Conservation (phyloP, 2,329 filamentous ascomycete species). For the Pezicula radicicola region DNA sequence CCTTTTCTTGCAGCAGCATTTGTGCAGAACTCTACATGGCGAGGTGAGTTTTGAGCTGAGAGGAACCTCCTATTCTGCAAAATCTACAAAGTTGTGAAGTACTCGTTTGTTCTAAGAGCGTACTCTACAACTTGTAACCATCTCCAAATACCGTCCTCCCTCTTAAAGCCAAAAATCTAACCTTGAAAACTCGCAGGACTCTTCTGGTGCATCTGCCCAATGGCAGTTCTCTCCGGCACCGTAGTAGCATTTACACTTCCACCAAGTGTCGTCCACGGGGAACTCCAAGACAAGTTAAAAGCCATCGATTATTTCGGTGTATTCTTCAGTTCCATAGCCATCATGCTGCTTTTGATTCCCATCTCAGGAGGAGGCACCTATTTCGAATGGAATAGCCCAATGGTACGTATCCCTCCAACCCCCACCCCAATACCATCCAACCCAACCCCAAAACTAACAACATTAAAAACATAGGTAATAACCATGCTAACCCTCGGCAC, state of each 20-base stretch:
- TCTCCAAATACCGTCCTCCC: no score
- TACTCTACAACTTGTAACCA: no score
- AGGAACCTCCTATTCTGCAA: no score
- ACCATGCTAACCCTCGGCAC: slow-evolving; percentile 52
- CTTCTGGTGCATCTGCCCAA: slow-evolving; percentile 50
- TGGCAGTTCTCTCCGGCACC: slow-evolving; percentile 42
- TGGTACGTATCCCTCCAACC: slow-evolving; percentile 28
- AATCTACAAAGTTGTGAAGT: no score
- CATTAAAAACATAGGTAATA: slow-evolving; percentile 34
- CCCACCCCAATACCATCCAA: no score
- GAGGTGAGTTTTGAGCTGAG: slow-evolving; percentile 15
- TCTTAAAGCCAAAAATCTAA: no score
- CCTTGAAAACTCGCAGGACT: slow-evolving; percentile 13
- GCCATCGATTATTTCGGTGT: slow-evolving; percentile 60
- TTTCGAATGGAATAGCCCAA: slow-evolving; percentile 51
- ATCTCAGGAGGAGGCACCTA: slow-evolving; percentile 59
- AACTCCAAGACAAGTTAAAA: slow-evolving; percentile 42
- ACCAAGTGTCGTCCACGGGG: slow-evolving; percentile 46
- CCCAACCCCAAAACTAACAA: no score
- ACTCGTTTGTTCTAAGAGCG: no score
- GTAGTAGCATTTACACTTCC: slow-evolving; percentile 47
- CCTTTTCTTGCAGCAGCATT: slow-evolving; percentile 42
- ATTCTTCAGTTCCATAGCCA: slow-evolving; percentile 48
- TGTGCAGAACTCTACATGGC: slow-evolving; percentile 35
- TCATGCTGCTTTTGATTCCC: slow-evolving; percentile 60